phyloP scores from a whole-genome alignment of 495 filamentous ascomycete species.

The Aspergillus leporis region DNA sequence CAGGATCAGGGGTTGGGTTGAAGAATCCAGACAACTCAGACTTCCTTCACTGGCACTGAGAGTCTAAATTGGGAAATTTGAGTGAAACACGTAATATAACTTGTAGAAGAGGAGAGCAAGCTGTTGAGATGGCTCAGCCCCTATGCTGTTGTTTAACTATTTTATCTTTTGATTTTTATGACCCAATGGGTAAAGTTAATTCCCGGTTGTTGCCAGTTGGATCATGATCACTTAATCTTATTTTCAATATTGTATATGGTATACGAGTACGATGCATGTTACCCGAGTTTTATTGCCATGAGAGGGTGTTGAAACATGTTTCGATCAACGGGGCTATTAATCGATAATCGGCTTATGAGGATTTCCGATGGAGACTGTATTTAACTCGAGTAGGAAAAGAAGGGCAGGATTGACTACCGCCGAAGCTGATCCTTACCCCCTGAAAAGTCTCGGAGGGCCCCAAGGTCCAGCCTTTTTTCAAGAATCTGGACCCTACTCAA shows the following conservation, averaged over 20 bases:
- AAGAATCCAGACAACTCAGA: constrained; percentile 1
- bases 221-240: too few species aligned
- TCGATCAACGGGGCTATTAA: not conserved
- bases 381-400: not conserved
- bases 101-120: not conserved
- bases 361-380: not conserved
- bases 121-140: too few species aligned
- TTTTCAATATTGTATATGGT: too few species aligned
- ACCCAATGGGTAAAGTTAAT: too few species aligned
- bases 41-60: not conserved
- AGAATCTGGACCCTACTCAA: constrained; percentile 1
- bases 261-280: too few species aligned
- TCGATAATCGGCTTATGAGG: not conserved
- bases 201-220: too few species aligned
- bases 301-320: not conserved
- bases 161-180: too few species aligned
- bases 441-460: too few species aligned
- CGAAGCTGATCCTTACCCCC: not conserved
- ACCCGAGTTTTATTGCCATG: too few species aligned
- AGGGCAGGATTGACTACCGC: not conserved
- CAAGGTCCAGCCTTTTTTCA: not conserved
- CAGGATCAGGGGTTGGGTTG: not conserved
- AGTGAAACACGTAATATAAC: not conserved
- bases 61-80: not conserved
- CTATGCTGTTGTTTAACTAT: too few species aligned